Percentiles rank a stretch among this genome's conserved stretches.
phyloP scores from a whole-genome alignment of 495 filamentous ascomycete genomes.

The Talaromyces borbonicus region DNA sequence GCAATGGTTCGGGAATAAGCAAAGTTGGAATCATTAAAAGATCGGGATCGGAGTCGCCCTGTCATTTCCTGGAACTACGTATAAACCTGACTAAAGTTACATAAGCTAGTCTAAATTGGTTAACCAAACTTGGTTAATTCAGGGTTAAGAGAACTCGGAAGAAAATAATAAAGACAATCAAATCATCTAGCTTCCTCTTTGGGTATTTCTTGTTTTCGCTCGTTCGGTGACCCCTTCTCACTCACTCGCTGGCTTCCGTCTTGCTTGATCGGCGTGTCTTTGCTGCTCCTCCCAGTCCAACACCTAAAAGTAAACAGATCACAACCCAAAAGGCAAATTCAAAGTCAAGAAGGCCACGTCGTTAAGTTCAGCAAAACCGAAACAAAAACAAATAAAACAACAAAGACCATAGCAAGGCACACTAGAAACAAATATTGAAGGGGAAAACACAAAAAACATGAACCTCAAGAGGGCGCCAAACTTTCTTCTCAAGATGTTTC shows the following conservation, averaged over 20 bases:
- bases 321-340: not conserved
- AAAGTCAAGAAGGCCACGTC: not conserved
- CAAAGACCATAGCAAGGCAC: not conserved
- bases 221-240: not conserved
- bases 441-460: slow-evolving; percentile 2
- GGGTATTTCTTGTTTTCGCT: not conserved
- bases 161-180: too few relatives aligned
- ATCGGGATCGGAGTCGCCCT: not conserved
- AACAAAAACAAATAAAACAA: slow-evolving; percentile 2
- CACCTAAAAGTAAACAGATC: not conserved
- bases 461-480: slow-evolving; percentile 23
- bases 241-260: not conserved
- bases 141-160: too few relatives aligned
- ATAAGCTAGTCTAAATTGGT: too few relatives aligned
- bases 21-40: not conserved
- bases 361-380: not conserved
- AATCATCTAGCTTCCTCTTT: not conserved
- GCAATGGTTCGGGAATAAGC: slow-evolving; percentile 3
- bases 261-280: not conserved
- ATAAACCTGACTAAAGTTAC: too few relatives aligned
- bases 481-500: slow-evolving; percentile 12
- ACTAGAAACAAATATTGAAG: not conserved
- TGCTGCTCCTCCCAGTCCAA: not conserved
- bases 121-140: too few relatives aligned
- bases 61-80: too few relatives aligned